Evolutionary conservation across 2,329 filamentous ascomycete species (phyloP), one percentile per base, ranked within the genome.

Genomic region (Penicillium sp.): DNA sequence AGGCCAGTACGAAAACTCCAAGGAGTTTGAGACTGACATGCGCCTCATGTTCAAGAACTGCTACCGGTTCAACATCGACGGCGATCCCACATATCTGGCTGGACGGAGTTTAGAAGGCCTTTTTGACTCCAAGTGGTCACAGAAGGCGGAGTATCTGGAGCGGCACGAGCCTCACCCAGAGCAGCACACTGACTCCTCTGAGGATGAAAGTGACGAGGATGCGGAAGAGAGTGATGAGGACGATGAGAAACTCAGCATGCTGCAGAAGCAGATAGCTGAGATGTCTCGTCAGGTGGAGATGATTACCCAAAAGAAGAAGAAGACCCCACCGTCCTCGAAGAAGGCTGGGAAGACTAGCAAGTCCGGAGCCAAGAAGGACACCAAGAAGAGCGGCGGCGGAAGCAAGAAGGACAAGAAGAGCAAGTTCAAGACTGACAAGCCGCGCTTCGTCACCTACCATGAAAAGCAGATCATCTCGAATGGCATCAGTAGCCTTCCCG

Each of bases 401-500:
- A 87, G 86, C 63, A 65, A 78, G 43, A 77, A 72, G 61, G 67
- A 68, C 60, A 67, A 67, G 43, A 53, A 47, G 25, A 70, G 66
- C 40, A 34, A 44, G 10, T 47, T 58, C 20, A 73, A 67, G 46
- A 59, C 60, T 0, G 76, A 73, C 45, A 82, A 79, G 56, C 71
- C 76, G n/a, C 77, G 77, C 38, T 79, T 86, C 58, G 80, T 88
- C 30, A 83, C 80, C 6, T 79, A 83, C 43, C 76, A 84, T 3
- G 89, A 98, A 68, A 97, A 97, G 73, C 87, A 93, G 42, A 80
- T 90, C 51, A 94, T 98, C 42, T 91, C 88, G 1, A 83, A 84
- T 43, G 86, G 86, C 10, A 93, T 95, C 49, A 86, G 84, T 55
- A 83, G 83, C 47, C 80, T 97, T 41, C 83, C 89, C 13, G 84